phyloP scores from a whole-genome alignment of 306 rosid genomes.

The Corylus avellana region DNA sequence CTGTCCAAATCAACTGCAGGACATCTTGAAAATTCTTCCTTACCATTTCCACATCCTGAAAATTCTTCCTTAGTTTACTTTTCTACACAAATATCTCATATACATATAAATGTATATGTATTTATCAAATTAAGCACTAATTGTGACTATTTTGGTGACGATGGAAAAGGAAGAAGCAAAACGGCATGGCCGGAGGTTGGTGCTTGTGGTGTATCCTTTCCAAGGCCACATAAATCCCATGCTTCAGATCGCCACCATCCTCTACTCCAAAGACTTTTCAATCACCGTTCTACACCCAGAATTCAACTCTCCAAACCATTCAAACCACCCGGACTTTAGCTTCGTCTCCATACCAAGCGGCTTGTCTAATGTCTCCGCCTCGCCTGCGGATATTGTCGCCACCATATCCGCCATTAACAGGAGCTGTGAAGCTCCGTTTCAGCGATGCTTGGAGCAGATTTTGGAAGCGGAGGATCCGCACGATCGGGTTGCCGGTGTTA shows the following conservation, averaged over 20 bases:
- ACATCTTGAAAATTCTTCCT: too few relatives aligned
- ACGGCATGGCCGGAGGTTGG: neutral
- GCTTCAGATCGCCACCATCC: slow-evolving; percentile 31
- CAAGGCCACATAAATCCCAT: slow-evolving; percentile 38
- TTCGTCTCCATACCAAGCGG: slow-evolving; percentile 18
- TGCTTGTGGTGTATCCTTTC: slow-evolving; percentile 24
- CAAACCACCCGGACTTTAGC: slow-evolving; percentile 19
- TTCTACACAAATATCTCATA: too few relatives aligned
- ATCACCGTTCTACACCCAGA: slow-evolving; percentile 31
- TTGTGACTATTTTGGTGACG: neutral
- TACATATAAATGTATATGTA: too few relatives aligned
- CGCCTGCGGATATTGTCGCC: neutral
- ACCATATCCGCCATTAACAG: neutral
- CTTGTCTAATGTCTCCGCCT: neutral
- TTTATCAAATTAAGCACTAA: too few relatives aligned
- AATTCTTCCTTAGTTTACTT: too few relatives aligned
- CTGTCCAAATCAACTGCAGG: too few relatives aligned
- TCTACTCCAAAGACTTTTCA: slow-evolving; percentile 32
- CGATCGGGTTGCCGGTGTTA: neutral
- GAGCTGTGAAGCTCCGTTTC: neutral
- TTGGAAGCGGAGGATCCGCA: neutral
- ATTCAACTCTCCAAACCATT: slow-evolving; percentile 28
- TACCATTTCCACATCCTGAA: too few relatives aligned
- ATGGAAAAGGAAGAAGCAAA: neutral
- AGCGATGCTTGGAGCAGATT: neutral